These are phyloP conservation scores for Phaeosphaeriaceae sp. DNA, from an alignment of 2,329 filamentous ascomycete genomes.

Conservation along the genomic window DNA sequence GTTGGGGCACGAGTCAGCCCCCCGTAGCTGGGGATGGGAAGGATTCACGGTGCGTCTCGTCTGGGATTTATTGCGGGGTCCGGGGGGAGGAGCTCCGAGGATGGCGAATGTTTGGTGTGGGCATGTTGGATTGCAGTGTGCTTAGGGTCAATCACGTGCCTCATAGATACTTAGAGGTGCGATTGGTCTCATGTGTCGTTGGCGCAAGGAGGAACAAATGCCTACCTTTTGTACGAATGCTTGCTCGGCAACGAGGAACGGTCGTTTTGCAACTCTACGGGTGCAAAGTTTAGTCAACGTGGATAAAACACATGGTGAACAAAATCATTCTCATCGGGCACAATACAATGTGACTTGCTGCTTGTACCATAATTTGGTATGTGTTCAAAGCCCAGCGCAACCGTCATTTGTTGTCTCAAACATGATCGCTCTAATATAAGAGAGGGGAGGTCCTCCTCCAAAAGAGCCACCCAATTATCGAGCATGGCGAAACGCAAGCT, in stretches of 20 bases:
- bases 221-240: background rate
- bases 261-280: background rate
- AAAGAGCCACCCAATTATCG: background rate
- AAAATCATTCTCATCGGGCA: background rate
- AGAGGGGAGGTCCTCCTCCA: background rate
- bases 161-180: background rate
- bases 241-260: background rate
- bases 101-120: background rate
- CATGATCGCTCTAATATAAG: constrained; percentile 1
- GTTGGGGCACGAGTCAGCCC: background rate
- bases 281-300: too few relatives aligned
- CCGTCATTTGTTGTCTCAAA: background rate
- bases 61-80: background rate
- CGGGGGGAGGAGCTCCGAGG: background rate
- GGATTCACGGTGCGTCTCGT: background rate
- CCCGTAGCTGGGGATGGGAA: background rate
- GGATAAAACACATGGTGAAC: background rate
- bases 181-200: background rate
- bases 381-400: background rate
- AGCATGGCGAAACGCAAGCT: background rate
- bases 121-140: background rate
- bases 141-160: background rate
- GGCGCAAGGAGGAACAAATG: background rate
- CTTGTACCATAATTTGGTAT: background rate
- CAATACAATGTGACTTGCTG: background rate